A percentile compares a stretch with the other conserved stretches of the same genome.
These are phyloP conservation scores for Nicotiana benthamiana DNA, from an alignment of 257 asterid species.

Conservation along the genomic window DNA sequence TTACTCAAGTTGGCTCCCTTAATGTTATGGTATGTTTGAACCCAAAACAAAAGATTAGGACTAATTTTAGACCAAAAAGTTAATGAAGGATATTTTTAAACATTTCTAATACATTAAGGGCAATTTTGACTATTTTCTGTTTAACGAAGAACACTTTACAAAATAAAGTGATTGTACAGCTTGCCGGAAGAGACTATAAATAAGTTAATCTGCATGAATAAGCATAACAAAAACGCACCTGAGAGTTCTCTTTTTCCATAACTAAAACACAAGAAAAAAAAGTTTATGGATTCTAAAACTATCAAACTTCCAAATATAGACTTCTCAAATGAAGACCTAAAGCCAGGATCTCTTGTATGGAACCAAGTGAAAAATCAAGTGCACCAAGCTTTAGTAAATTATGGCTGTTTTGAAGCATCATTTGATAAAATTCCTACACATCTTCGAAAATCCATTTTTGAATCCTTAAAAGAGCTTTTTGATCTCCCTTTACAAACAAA, in stretches of 20 bases:
- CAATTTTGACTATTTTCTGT: no score
- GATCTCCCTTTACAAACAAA: constrained; percentile 51
- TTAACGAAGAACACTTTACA: no score
- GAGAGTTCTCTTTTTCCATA: not conserved
- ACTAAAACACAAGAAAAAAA: not conserved
- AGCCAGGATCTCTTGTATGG: constrained; percentile 28
- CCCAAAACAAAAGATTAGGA: no score
- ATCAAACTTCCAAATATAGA: constrained; percentile 42
- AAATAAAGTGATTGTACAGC: no score
- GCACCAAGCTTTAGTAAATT: constrained; percentile 33
- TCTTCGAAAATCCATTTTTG: constrained; percentile 26
- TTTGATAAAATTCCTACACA: constrained; percentile 24
- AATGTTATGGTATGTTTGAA: no score
- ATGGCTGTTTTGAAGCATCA: constrained; percentile 57
- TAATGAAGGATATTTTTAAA: no score
- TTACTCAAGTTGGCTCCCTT: no score
- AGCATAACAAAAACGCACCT: not conserved
- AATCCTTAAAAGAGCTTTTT: constrained; percentile 31
- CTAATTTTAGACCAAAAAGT: no score
- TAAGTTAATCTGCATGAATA: not conserved
- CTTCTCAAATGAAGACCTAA: constrained; percentile 24
- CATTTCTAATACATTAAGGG: no score
- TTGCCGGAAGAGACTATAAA: not conserved
- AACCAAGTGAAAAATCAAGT: constrained; percentile 30
- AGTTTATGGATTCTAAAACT: constrained; percentile 31